Conservation (phyloP, 805 yeast species). For the Lipomyces mesembrius region DNA sequence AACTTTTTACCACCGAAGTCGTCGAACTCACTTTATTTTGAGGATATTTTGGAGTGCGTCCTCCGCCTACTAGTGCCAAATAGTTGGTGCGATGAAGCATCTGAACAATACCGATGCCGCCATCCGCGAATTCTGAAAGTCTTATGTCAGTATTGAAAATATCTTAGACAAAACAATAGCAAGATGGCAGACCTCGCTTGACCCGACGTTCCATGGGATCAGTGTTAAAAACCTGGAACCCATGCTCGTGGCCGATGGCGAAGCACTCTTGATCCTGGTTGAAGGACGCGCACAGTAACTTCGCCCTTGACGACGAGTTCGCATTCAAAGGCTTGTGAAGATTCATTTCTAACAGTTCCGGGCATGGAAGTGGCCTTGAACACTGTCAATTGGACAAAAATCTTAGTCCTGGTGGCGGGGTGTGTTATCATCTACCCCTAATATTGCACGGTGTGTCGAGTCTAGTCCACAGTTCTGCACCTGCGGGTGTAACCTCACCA, state of each 20-base stretch:
- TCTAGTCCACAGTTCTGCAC: neutral
- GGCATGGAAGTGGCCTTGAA: neutral
- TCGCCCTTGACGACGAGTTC: slow-evolving; percentile 26
- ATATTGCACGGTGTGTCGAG: too few relatives aligned
- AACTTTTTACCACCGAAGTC: neutral
- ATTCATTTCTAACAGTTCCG: slow-evolving; percentile 25
- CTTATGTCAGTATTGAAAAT: neutral
- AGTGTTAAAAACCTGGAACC: slow-evolving; percentile 83
- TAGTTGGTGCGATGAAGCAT: slow-evolving; percentile 93
- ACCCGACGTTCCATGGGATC: slow-evolving; percentile 84
- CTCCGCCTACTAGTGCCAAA: slow-evolving; percentile 89
- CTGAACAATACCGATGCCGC: slow-evolving; percentile 74
- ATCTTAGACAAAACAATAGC: neutral
- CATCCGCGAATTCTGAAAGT: slow-evolving; percentile 45
- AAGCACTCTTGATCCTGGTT: slow-evolving; percentile 93
- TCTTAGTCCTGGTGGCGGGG: neutral
- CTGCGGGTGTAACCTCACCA: neutral
- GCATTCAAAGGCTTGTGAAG: slow-evolving; percentile 33
- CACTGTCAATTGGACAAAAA: neutral
- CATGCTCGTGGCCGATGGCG: slow-evolving; percentile 77
- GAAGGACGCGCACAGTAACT: slow-evolving; percentile 64
- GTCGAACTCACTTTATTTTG: slow-evolving; percentile 57
- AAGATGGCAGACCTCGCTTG: slow-evolving; percentile 50
- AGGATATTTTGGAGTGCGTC: slow-evolving; percentile 76
- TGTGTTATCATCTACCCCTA: too few relatives aligned